phyloP scores from a whole-genome alignment of 2,329 filamentous ascomycete genomes.

The Fusarium buxicola region DNA sequence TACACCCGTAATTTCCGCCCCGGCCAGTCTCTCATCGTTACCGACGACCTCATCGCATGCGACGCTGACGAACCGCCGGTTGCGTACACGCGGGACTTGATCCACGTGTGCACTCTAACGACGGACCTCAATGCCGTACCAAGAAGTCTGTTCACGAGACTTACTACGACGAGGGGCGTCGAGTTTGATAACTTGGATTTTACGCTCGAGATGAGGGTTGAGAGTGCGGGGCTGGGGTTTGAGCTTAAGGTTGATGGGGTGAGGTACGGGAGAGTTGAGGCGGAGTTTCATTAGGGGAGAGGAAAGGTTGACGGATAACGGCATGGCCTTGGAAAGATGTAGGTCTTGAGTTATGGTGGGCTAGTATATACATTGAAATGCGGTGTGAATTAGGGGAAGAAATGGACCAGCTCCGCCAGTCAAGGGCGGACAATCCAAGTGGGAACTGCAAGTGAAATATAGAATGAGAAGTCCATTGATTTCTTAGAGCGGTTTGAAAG shows the following conservation, averaged over 20 bases:
- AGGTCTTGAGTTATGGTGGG: neutral
- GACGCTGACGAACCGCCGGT: conserved; percentile 74
- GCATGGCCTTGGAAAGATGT: neutral
- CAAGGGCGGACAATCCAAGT: too few species aligned
- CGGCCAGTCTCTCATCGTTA: conserved; percentile 80
- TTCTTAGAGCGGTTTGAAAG: too few species aligned
- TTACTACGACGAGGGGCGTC: conserved; percentile 82
- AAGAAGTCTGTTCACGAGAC: conserved; percentile 75
- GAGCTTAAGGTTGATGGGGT: conserved; percentile 84
- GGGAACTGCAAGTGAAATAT: too few species aligned
- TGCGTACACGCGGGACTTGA: conserved; percentile 70
- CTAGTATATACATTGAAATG: neutral
- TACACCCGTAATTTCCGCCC: conserved; percentile 88
- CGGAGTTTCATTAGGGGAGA: conserved; percentile 72
- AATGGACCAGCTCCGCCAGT: too few species aligned
- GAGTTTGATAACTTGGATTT: conserved; percentile 88
- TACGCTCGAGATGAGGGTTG: conserved; percentile 84
- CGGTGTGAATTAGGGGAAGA: neutral
- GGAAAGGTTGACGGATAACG: neutral
- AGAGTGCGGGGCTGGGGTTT: conserved; percentile 80
- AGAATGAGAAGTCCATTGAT: too few species aligned
- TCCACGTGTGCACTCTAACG: conserved; percentile 83
- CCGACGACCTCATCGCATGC: conserved; percentile 83
- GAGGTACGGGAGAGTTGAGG: conserved; percentile 80
- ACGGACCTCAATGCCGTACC: conserved; percentile 83